phyloP scores from a whole-genome alignment of 2,329 filamentous ascomycete species.

The Pleoardoris graminearum region DNA sequence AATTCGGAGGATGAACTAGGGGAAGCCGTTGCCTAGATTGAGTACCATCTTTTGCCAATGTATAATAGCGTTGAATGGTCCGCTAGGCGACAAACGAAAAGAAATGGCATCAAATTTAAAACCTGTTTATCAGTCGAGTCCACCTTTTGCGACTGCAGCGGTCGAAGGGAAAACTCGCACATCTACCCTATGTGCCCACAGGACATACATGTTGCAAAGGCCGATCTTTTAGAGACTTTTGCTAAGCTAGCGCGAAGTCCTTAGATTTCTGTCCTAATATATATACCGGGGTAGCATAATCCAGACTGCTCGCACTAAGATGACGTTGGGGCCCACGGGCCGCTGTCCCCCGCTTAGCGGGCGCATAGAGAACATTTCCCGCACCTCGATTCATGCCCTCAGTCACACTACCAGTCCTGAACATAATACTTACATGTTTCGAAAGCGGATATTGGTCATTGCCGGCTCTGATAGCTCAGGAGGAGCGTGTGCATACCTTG shows the following conservation, averaged over 20 bases:
- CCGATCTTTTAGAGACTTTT: neutral
- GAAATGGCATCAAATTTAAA: no score
- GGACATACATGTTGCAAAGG: no score
- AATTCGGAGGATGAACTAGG: neutral
- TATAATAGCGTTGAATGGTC: no score
- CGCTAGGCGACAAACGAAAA: no score
- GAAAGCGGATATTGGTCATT: slow-evolving; percentile 71
- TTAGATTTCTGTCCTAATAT: no score
- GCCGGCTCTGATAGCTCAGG: slow-evolving; percentile 90
- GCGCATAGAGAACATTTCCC: slow-evolving; percentile 17
- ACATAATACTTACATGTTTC: slow-evolving; percentile 24
- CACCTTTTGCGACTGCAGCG: no score
- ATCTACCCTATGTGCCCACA: no score
- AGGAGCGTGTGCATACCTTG: slow-evolving; percentile 67
- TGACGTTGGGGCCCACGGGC: slow-evolving; percentile 21
- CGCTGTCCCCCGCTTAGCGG: slow-evolving; percentile 31
- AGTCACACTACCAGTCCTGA: neutral
- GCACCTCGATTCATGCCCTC: slow-evolving; percentile 8
- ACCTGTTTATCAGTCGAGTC: no score
- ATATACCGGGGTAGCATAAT: no score
- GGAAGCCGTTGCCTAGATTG: neutral
- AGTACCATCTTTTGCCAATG: no score
- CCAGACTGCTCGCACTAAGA: slow-evolving; percentile 1
- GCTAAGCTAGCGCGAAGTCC: no score
- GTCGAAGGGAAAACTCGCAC: no score